Percentiles rank a stretch among this genome's conserved stretches.
These are phyloP conservation scores for Gossypium schwendimanii DNA, from an alignment of 441 rosid species.

Conservation along the genomic window DNA sequence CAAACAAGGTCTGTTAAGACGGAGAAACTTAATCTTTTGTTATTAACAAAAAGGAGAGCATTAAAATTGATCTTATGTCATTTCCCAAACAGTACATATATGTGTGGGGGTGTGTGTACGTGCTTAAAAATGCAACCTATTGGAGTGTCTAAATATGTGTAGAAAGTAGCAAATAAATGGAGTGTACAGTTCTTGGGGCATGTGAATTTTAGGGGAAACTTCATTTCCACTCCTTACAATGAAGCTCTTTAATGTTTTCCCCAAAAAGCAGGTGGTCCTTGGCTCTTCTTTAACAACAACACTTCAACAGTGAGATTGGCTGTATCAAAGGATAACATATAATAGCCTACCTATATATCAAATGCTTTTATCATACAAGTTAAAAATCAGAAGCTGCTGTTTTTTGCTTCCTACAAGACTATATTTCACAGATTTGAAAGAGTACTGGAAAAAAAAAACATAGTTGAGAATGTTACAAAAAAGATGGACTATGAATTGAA, in stretches of 20 bases:
- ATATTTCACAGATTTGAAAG: background rate
- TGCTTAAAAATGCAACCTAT: background rate
- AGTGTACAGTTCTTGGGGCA: constrained; percentile 10
- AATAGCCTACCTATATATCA: background rate
- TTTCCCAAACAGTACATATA: background rate
- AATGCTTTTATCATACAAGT: background rate
- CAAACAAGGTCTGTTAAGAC: background rate
- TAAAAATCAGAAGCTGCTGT: constrained; percentile 3
- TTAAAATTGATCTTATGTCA: background rate
- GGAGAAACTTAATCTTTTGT: background rate
- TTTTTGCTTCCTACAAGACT: background rate
- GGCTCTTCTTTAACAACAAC: constrained; percentile 18
- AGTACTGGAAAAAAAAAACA: background rate
- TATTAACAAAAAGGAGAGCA: background rate
- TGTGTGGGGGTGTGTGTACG: background rate
- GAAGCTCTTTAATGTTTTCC: constrained; percentile 10
- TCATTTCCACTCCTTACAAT: constrained; percentile 21
- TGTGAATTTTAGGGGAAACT: constrained; percentile 31
- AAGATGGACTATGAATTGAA: background rate
- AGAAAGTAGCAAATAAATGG: constrained; percentile 7
- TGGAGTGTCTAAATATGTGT: background rate
- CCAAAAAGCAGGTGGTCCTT: constrained; percentile 37
- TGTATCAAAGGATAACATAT: background rate
- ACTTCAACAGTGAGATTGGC: constrained; percentile 10
- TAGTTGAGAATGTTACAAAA: constrained; percentile 4